Evolutionary conservation across 2,329 filamentous ascomycete species (phyloP).

Genomic region (Periglandula ipomoeae): DNA sequence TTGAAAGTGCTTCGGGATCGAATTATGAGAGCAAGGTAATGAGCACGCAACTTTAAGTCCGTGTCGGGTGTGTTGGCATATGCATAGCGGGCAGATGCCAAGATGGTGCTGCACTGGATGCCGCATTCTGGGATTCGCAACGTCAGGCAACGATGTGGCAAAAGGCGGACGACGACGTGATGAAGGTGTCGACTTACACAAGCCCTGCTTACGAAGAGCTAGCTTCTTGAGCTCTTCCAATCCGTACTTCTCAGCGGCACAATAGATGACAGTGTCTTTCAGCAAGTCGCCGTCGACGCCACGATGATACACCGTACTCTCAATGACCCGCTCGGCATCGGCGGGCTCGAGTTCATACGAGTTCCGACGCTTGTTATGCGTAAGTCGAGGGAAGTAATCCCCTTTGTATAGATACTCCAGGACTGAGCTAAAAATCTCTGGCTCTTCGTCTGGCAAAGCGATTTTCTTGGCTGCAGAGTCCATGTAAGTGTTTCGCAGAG

Average conservation of each 20-base stretch:
- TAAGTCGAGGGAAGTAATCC: constrained; percentile 77
- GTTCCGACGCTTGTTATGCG: constrained; percentile 73
- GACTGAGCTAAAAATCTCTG: constrained; percentile 82
- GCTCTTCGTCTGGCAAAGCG: constrained; percentile 73
- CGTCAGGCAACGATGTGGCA: background rate
- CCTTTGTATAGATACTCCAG: constrained; percentile 92
- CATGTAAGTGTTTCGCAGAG: constrained; percentile 26
- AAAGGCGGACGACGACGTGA: background rate
- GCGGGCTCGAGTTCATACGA: constrained; percentile 72
- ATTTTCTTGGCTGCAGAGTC: constrained; percentile 52
- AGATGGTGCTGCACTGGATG: constrained; percentile 75
- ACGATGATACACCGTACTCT: constrained; percentile 61
- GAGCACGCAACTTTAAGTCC: constrained; percentile 82
- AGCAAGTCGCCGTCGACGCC: constrained; percentile 59
- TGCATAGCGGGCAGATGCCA: constrained; percentile 79
- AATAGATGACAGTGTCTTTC: constrained; percentile 88
- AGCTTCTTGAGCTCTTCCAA: constrained; percentile 79
- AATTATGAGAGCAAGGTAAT: constrained; percentile 89
- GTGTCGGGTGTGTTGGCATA: constrained; percentile 83
- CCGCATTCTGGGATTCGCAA: constrained; percentile 48
- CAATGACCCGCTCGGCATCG: constrained; percentile 36
- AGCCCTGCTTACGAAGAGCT: constrained; percentile 78
- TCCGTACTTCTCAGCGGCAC: constrained; percentile 74
- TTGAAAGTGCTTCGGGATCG: constrained; percentile 83
- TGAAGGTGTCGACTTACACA: constrained; percentile 46